Evolutionary conservation across 2,329 filamentous ascomycete genomes (phyloP).

Genomic region (Colletotrichum destructivum): DNA sequence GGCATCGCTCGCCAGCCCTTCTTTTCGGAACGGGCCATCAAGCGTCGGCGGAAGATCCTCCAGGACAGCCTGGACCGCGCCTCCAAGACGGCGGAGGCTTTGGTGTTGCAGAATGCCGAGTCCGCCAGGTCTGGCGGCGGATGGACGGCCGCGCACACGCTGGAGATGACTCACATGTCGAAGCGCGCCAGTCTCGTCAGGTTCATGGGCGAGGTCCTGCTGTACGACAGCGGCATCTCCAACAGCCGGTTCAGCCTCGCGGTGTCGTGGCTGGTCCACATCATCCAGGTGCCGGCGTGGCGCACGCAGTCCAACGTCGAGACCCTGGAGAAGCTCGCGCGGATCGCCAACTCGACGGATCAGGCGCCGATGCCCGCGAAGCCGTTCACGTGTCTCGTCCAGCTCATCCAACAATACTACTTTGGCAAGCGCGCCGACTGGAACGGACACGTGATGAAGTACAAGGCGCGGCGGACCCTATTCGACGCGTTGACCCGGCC

Average conservation of each 20-base stretch:
- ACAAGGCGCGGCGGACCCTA: conserved; percentile 20
- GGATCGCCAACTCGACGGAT: neutral
- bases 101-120: conserved; percentile 14
- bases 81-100: neutral
- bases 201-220: conserved; percentile 28
- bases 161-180: conserved; percentile 4
- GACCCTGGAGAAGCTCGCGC: conserved; percentile 19
- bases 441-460: conserved; percentile 20
- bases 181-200: conserved; percentile 19
- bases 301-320: conserved; percentile 3
- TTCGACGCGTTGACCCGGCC: conserved; percentile 12
- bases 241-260: conserved; percentile 20
- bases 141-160: conserved; percentile 28
- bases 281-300: conserved; percentile 26
- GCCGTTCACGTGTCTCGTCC: neutral
- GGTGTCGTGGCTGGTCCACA: conserved; percentile 2
- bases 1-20: conserved; percentile 32
- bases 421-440: conserved; percentile 18
- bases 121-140: neutral
- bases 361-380: neutral
- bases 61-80: neutral
- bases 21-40: conserved; percentile 22
- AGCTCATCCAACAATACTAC: conserved; percentile 22
- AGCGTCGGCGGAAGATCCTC: conserved; percentile 16
- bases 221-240: conserved; percentile 35